Conservation (phyloP, 306 rosid genomes). For the Castanospermum australe region DNA sequence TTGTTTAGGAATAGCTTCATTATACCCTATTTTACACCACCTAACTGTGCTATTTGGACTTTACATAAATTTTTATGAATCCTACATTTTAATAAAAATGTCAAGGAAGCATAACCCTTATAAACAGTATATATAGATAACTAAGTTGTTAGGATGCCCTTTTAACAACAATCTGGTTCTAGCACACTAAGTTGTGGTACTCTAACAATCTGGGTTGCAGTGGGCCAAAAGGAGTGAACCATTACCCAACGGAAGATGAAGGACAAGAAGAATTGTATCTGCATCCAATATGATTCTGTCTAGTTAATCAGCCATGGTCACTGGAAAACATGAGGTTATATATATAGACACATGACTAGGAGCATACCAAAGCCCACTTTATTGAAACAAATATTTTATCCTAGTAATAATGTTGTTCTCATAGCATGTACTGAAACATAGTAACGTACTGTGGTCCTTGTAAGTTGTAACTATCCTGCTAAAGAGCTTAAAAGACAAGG, state of each 20-base stretch:
- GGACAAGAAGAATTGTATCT: neutral
- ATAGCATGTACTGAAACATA: too few species aligned
- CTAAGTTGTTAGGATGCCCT: neutral
- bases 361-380: too few species aligned
- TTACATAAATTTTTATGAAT: neutral
- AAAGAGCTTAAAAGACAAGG: neutral
- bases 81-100: neutral
- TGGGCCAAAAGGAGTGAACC: neutral
- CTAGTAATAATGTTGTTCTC: too few species aligned
- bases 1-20: slow-evolving; percentile 18
- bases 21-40: slow-evolving; percentile 5
- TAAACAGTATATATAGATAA: neutral
- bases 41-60: neutral
- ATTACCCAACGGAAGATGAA: neutral
- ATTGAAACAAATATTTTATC: too few species aligned
- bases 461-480: neutral
- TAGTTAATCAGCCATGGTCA: neutral
- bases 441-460: too few species aligned
- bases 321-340: too few species aligned
- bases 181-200: neutral
- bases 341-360: too few species aligned
- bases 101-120: neutral
- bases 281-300: neutral
- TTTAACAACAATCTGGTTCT: neutral
- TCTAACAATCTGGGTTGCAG: neutral